Evolutionary conservation across 2,329 filamentous ascomycete species (phyloP).

Genomic region (Penicillium digitatum): DNA sequence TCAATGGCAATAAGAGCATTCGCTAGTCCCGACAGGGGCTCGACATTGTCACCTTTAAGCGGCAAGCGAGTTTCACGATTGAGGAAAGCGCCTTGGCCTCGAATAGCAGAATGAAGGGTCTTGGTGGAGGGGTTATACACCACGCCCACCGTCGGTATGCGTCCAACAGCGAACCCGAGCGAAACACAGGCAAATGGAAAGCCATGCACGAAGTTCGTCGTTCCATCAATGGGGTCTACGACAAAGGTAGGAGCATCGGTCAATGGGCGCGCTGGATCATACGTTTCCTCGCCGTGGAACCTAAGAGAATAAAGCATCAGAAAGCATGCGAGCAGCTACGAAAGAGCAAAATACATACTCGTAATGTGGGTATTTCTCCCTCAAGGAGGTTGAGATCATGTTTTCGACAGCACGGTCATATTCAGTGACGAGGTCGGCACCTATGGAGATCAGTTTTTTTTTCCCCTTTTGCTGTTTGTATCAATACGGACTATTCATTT

Average conservation of each 20-base stretch:
- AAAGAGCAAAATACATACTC: slow-evolving; percentile 34
- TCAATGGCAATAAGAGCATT: slow-evolving; percentile 56
- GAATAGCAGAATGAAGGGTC: slow-evolving; percentile 54
- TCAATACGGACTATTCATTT: slow-evolving; percentile 43
- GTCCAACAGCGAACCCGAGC: slow-evolving; percentile 53
- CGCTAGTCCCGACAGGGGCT: slow-evolving; percentile 48
- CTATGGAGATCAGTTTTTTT: slow-evolving; percentile 27
- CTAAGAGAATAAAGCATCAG: slow-evolving; percentile 17
- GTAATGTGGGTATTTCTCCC: slow-evolving; percentile 52
- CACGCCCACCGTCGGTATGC: slow-evolving; percentile 53
- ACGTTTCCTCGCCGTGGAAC: slow-evolving; percentile 60
- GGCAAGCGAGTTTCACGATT: slow-evolving; percentile 44
- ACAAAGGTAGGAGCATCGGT: slow-evolving; percentile 56
- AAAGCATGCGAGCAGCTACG: neutral
- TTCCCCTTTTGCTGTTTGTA: neutral
- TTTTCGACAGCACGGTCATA: slow-evolving; percentile 60
- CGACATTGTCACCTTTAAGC: slow-evolving; percentile 40
- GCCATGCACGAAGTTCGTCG: slow-evolving; percentile 62
- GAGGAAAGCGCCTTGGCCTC: slow-evolving; percentile 53
- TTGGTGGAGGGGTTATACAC: slow-evolving; percentile 60
- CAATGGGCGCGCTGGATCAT: slow-evolving; percentile 52
- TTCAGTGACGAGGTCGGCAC: slow-evolving; percentile 61
- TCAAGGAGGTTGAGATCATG: slow-evolving; percentile 52
- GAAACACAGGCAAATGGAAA: slow-evolving; percentile 58
- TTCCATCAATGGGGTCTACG: slow-evolving; percentile 63